These are phyloP conservation scores for Cryoendolithus antarcticus DNA, from an alignment of 2,329 filamentous ascomycete genomes.

Conservation along the genomic window DNA sequence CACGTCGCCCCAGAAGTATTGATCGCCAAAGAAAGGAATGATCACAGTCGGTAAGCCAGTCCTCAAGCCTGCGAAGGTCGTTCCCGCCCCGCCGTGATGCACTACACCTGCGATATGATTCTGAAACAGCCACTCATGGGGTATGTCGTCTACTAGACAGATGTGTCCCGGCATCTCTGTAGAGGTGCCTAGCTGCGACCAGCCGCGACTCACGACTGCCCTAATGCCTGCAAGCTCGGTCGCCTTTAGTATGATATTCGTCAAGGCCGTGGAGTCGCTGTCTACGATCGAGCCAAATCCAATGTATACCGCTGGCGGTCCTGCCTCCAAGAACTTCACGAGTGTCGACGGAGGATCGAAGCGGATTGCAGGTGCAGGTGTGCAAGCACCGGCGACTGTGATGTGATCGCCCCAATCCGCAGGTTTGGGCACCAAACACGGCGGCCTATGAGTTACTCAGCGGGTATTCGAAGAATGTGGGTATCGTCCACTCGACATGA, in stretches of 20 bases:
- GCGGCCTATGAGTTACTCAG: constrained; percentile 1
- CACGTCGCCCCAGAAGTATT: constrained; percentile 44
- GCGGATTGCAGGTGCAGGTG: constrained; percentile 39
- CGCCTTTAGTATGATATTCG: constrained; percentile 56
- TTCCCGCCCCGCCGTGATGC: constrained; percentile 48
- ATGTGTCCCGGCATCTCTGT: constrained; percentile 24
- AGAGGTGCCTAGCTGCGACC: constrained; percentile 31
- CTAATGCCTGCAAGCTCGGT: constrained; percentile 38
- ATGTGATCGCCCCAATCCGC: constrained; percentile 4
- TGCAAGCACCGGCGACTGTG: not conserved
- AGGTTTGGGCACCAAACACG: constrained; percentile 3
- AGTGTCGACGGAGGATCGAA: constrained; percentile 55
- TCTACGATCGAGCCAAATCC: constrained; percentile 73
- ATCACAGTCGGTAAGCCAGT: constrained; percentile 41
- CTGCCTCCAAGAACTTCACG: constrained; percentile 49
- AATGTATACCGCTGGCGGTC: constrained; percentile 62
- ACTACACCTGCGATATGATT: constrained; percentile 38
- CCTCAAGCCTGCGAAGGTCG: constrained; percentile 42
- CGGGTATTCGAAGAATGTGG: not conserved
- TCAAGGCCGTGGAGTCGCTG: constrained; percentile 58
- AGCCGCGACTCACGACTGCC: constrained; percentile 41
- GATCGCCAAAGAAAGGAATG: constrained; percentile 47
- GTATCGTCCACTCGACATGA: no score
- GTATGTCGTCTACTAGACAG: constrained; percentile 39
- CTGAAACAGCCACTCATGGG: constrained; percentile 46